Percentiles rank a stretch among this genome's conserved stretches.
Evolutionary conservation across 768 basidiomycete genomes (phyloP).

Genomic region (Suillus ampliporus): DNA sequence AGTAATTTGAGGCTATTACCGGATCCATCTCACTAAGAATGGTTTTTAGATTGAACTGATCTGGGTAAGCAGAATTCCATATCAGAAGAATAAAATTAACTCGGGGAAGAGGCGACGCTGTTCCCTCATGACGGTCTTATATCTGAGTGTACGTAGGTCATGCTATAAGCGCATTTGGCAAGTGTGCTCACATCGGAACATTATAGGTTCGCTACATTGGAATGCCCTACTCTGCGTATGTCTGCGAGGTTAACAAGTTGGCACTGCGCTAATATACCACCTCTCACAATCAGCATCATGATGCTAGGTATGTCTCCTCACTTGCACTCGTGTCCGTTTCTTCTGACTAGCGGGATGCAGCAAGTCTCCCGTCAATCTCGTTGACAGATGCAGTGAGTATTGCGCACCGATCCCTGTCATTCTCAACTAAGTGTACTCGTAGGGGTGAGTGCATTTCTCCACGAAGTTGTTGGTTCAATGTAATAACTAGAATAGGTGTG

Average conservation of each 20-base stretch:
- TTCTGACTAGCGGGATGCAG: neutral
- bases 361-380: neutral
- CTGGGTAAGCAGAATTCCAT: neutral
- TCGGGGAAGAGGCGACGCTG: neutral
- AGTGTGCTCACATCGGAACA: too few relatives aligned
- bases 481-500: neutral
- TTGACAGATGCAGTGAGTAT: neutral
- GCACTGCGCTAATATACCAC: neutral
- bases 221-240: neutral
- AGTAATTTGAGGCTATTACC: too few relatives aligned
- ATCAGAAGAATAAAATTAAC: neutral
- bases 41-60: neutral
- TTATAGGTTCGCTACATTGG: neutral
- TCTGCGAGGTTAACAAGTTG: neutral
- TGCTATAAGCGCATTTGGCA: neutral
- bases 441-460: neutral
- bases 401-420: neutral
- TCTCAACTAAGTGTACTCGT: neutral
- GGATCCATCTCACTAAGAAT: neutral
- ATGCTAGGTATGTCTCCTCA: neutral
- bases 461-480: neutral
- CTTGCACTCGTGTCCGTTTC: neutral
- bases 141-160: neutral
- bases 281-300: neutral
- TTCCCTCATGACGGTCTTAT: neutral